These are phyloP conservation scores for Boechera retrofracta DNA, from an alignment of 345 rosid species.

Conservation along the genomic window DNA sequence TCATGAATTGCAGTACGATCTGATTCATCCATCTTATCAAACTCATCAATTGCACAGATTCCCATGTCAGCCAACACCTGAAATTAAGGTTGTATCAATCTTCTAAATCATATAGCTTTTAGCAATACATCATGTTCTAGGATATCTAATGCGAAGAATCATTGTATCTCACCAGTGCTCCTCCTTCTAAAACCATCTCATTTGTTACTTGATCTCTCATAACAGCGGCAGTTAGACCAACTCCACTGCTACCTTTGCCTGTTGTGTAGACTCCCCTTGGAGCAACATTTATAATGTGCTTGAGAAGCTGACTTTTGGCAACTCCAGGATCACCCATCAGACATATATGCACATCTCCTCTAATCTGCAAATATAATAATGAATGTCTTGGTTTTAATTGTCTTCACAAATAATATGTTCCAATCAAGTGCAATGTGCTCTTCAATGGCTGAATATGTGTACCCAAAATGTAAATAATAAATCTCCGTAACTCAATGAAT, in stretches of 20 bases:
- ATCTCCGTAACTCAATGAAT: slow-evolving; percentile 24
- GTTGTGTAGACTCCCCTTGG: slow-evolving; percentile 97
- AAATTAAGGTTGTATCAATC: slow-evolving; percentile 36
- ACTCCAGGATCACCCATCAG: slow-evolving; percentile 99
- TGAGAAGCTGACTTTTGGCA: slow-evolving; percentile 99
- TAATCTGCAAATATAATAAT: slow-evolving; percentile 63
- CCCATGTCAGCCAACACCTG: slow-evolving; percentile 99
- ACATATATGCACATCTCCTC: slow-evolving; percentile 96
- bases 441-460: not conserved
- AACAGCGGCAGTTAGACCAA: slow-evolving; percentile 98
- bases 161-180: slow-evolving; percentile 79
- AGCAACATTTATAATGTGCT: slow-evolving; percentile 95
- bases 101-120: slow-evolving; percentile 24
- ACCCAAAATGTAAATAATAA: not conserved
- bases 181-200: slow-evolving; percentile 98
- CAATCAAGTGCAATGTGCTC: slow-evolving; percentile 4
- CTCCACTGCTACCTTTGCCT: slow-evolving; percentile 98
- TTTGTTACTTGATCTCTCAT: slow-evolving; percentile 95
- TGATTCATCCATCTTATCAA: slow-evolving; percentile 99
- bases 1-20: slow-evolving; percentile 99
- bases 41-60: slow-evolving; percentile 98
- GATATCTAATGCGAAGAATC: not conserved
- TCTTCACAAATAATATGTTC: slow-evolving; percentile 6
- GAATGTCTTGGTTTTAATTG: not conserved
- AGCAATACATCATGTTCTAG: slow-evolving; percentile 5